Evolutionary conservation across 1,139 yeast genomes (phyloP), one percentile per base, ranked within the genome.

Genomic region (Diutina ranongensis): DNA sequence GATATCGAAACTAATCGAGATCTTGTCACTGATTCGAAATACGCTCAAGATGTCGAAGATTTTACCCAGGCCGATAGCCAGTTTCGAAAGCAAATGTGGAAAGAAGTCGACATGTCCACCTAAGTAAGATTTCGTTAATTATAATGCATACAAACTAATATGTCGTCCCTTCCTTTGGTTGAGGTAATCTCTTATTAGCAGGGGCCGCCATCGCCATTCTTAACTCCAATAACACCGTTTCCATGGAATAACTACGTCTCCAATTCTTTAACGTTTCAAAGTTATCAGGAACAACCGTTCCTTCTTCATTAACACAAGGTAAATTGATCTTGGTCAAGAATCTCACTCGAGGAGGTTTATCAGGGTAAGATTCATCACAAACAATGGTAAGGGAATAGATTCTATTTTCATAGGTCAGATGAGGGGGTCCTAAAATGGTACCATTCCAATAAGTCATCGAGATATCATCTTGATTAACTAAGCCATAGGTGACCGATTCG

Each of bases 371-470:
- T 13, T 78, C 80, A 27, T 89, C 97, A 60, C 97, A 92, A 50
- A 78, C 78, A 46, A 92, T 79, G 46, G 77, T 79, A 49, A 92
- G 70, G 27, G 88, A 82, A 63, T 92, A 92, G 52, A 92, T 94
- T 57, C 98, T 75, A 63, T 92, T 94, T 62, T 92, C 97, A 60
- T 89, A 97, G 27, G 78, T 76, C 45, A 94, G 82, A 57, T 89
- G 97, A 33, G 98, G 98, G 3, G 98, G 98, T 0, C 98, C 99
- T 52, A 92, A 71, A 45, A 89, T 88, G 28, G 97, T 89, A 2
- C 96, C 97, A 60, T 88, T 89, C 97, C 97, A 89, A 56, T 80
- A 68, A 7, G 95, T 83, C 94, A 89, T 85, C 51, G 89, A 72
- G 54, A 87, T 85, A 61, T 89, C 97, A 55, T 85, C 95, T 53